Percentiles rank a stretch among this genome's conserved stretches.
phyloP scores from a whole-genome alignment of 2,329 filamentous ascomycete genomes.

The Dactylonectria macrodidyma region DNA sequence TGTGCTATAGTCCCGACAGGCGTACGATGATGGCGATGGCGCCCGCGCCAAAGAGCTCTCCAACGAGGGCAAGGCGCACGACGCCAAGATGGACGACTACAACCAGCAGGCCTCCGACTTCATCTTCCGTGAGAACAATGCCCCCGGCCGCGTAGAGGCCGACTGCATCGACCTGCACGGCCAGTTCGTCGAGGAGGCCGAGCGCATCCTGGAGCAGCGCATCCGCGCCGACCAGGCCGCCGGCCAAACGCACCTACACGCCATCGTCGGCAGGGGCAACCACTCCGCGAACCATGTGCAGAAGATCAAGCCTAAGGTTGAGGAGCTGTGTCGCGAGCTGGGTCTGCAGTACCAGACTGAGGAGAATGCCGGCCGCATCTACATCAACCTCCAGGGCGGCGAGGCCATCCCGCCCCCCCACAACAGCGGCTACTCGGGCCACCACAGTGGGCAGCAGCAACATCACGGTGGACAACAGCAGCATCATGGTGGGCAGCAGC shows the following conservation, averaged over 20 bases:
- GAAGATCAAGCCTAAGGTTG: constrained; percentile 96
- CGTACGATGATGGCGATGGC: constrained; percentile 88
- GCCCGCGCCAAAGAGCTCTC: constrained; percentile 86
- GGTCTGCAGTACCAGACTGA: constrained; percentile 89
- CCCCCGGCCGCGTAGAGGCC: constrained; percentile 77
- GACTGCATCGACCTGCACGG: constrained; percentile 97
- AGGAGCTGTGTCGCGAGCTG: constrained; percentile 86
- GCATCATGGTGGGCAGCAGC: constrained; percentile 58
- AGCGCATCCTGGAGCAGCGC: constrained; percentile 88
- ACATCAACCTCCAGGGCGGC: constrained; percentile 86
- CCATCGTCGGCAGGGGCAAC: constrained; percentile 96
- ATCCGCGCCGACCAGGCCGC: constrained; percentile 82
- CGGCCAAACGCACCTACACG: constrained; percentile 88
- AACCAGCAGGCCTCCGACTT: constrained; percentile 93
- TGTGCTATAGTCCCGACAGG: constrained; percentile 74
- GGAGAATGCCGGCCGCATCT: constrained; percentile 90
- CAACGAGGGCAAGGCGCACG: constrained; percentile 88
- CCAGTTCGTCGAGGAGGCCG: constrained; percentile 94
- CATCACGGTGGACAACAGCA: constrained; percentile 61
- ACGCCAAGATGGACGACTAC: constrained; percentile 86
- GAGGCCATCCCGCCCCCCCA: constrained; percentile 68
- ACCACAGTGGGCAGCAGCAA: constrained; percentile 57
- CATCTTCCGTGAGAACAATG: constrained; percentile 97
- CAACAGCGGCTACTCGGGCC: constrained; percentile 53
- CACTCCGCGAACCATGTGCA: constrained; percentile 87